Conservation (phyloP, 495 filamentous ascomycete genomes). For the Trichoderma gamsii region DNA sequence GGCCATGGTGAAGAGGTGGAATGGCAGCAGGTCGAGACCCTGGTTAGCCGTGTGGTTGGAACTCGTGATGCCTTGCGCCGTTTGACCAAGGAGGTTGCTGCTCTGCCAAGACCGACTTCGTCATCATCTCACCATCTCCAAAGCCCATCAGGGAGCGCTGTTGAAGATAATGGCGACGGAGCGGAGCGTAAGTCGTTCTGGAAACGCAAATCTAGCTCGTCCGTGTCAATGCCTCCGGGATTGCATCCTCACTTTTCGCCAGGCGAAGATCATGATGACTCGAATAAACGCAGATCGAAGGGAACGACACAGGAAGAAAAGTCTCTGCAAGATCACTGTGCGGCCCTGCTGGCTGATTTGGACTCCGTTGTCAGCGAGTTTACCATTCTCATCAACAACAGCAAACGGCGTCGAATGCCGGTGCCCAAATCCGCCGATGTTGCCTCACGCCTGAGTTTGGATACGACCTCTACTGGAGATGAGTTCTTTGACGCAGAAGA, state of each 20-base stretch:
- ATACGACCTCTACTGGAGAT: slow-evolving; percentile 60
- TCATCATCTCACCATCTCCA: slow-evolving; percentile 28
- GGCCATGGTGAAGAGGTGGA: slow-evolving; percentile 63
- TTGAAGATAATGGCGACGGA: slow-evolving; percentile 37
- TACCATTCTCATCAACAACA: slow-evolving; percentile 64
- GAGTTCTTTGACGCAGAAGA: slow-evolving; percentile 94
- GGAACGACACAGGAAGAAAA: slow-evolving; percentile 42
- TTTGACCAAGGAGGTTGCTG: slow-evolving; percentile 75
- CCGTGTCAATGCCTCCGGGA: slow-evolving; percentile 36
- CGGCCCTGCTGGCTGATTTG: slow-evolving; percentile 72
- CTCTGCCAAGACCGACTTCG: slow-evolving; percentile 39
- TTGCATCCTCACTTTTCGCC: slow-evolving; percentile 38
- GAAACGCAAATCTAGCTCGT: slow-evolving; percentile 73
- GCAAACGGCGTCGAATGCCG: slow-evolving; percentile 67
- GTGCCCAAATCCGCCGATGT: slow-evolving; percentile 33
- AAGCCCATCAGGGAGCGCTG: slow-evolving; percentile 33
- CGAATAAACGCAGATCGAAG: slow-evolving; percentile 22
- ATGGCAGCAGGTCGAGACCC: slow-evolving; percentile 75
- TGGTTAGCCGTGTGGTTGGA: slow-evolving; percentile 78
- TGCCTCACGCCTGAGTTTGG: slow-evolving; percentile 66
- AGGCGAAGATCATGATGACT: not conserved
- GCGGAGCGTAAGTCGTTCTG: slow-evolving; percentile 64
- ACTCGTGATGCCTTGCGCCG: slow-evolving; percentile 81
- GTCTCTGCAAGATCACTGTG: slow-evolving; percentile 68
- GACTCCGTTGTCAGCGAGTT: slow-evolving; percentile 80